These are phyloP conservation scores for Phytopythium boreale DNA, from an alignment of 352 stramenopile genomes.

Conservation along the genomic window DNA sequence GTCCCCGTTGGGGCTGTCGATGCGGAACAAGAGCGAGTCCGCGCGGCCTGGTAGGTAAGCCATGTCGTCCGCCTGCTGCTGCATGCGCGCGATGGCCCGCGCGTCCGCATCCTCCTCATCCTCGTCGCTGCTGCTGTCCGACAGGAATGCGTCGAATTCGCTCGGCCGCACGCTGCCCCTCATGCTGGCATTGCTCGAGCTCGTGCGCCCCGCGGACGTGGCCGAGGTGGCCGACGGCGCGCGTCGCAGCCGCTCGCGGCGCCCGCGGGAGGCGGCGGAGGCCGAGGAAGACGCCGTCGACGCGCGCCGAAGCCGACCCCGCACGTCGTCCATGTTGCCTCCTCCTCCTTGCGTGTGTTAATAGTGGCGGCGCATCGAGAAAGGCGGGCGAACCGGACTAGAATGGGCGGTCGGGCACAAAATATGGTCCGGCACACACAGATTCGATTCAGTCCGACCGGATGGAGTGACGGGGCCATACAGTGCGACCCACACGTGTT, in stretches of 20 bases:
- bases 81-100: slow-evolving; percentile 32
- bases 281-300: slow-evolving; percentile 12
- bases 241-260: not conserved
- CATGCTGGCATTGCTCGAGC: slow-evolving; percentile 7
- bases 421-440: not conserved
- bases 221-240: not conserved
- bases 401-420: not conserved
- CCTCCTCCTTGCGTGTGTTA: not conserved
- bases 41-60: slow-evolving; percentile 18
- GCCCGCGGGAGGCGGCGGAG: not conserved
- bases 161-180: slow-evolving; percentile 6
- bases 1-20: slow-evolving; percentile 14
- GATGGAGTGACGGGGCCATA: not conserved
- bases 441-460: not conserved
- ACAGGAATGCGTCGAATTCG: slow-evolving; percentile 42
- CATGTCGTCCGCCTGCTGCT: slow-evolving; percentile 50
- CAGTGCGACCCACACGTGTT: no score
- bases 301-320: not conserved
- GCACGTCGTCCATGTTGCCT: slow-evolving; percentile 6
- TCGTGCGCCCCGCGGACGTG: not conserved
- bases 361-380: not conserved
- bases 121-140: slow-evolving; percentile 30
- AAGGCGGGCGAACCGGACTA: not conserved
- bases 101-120: slow-evolving; percentile 30
- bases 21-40: slow-evolving; percentile 23